Evolutionary conservation across 345 rosid genomes (phyloP), one percentile per base, ranked within the genome.

Genomic region (Salix koriyanagi): DNA sequence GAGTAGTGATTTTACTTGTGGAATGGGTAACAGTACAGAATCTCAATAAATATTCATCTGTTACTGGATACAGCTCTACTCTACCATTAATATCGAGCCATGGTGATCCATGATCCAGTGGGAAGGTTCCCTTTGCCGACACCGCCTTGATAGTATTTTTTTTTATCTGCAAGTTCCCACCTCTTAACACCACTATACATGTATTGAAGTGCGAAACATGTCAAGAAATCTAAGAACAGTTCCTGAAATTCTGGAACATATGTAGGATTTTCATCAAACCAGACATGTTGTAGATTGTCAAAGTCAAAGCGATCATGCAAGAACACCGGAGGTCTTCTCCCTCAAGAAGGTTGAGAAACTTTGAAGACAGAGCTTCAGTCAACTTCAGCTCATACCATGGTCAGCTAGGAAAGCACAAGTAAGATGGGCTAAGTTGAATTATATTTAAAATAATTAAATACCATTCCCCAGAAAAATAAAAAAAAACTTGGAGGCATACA

Each of bases 121-220:
- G 19, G 84, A 76, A 68, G 34, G 60, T 81, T 77, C 85, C 85
- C 83, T 71, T 54, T 81, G 83, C 88, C 84, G 85, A 85, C 87
- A 82, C 74, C 42, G 26, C 44, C 1, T 37, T n/a, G 11, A 5
- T 19, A 26, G 13, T 9, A 19, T n/a, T n/a, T 1, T n/a, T n/a
- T 56, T 9, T 52, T 18, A n/a, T 15, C 44, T 1, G 9, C 23
- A 5, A 62, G 14, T 66, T 71, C 25, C 23, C 67, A n/a, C 5
- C 34, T 56, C 48, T 72, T 72, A 1, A 10, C 44, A 1, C n/a
- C 25, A 6, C 19, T 8, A 1, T 15, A 2, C n/a, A 41, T 72
- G 32, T 32, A 10, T 37, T n/a, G 4, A 75, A 76, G 23, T 80
- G 69, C 81, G 74, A 67, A 76, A 80, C 30, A 11, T 75, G 78